These are phyloP conservation scores for Nothophoma quercina DNA, from an alignment of 2,329 filamentous ascomycete genomes.

Conservation along the genomic window DNA sequence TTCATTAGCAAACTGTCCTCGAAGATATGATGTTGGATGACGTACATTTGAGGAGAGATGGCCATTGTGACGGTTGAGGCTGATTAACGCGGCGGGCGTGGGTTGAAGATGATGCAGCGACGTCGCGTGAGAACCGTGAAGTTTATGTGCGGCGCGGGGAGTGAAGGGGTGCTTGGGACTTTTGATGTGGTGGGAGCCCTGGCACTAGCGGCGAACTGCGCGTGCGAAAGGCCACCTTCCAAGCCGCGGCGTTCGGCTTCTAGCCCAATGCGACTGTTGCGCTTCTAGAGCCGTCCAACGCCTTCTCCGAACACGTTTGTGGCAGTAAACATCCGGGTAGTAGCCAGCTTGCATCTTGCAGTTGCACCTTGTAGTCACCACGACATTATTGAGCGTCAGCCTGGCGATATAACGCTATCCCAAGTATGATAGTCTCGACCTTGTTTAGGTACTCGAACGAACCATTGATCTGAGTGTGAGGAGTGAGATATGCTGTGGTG, in stretches of 20 bases:
- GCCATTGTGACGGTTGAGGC: constrained; percentile 38
- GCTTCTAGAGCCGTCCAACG: constrained; percentile 36
- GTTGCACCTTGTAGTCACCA: too few relatives aligned
- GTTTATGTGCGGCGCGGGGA: constrained; percentile 17
- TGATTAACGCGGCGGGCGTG: background rate
- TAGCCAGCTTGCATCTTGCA: too few relatives aligned
- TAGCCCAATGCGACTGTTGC: constrained; percentile 29
- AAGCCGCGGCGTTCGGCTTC: constrained; percentile 17
- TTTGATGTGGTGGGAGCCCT: constrained; percentile 34
- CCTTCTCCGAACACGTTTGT: constrained; percentile 38
- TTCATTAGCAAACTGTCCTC: constrained; percentile 34
- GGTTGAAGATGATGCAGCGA: constrained; percentile 1
- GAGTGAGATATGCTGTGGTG: too few relatives aligned
- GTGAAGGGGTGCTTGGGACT: constrained; percentile 25
- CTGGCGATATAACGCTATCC: too few relatives aligned
- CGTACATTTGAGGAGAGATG: constrained; percentile 49
- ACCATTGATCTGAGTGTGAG: too few relatives aligned
- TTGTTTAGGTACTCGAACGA: too few relatives aligned
- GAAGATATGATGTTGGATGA: constrained; percentile 1
- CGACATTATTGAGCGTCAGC: too few relatives aligned
- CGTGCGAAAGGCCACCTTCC: constrained; percentile 44
- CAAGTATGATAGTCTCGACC: background rate
- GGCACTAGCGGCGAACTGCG: constrained; percentile 21
- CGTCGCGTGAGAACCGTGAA: constrained; percentile 5
- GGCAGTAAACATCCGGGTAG: background rate